These are phyloP conservation scores for Pseudophaeomoniella oleicola DNA, from an alignment of 2,329 filamentous ascomycete species.

Conservation along the genomic window DNA sequence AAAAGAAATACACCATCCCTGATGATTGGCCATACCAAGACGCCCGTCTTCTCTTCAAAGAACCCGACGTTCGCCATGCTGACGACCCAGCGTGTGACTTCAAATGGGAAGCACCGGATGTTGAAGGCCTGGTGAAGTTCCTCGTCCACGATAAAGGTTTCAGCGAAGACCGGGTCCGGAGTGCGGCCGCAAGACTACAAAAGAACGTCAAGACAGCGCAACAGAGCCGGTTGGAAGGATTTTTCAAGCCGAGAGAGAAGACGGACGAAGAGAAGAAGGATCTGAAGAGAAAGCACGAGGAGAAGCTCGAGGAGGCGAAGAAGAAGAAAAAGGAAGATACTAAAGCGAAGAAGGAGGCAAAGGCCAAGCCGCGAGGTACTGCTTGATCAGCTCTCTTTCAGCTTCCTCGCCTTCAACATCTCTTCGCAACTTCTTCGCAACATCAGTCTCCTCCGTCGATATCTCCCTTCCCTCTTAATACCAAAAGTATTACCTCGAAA, in stretches of 20 bases:
- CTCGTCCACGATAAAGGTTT: constrained; percentile 92
- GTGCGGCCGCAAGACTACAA: constrained; percentile 59
- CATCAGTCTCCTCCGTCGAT: too few species aligned
- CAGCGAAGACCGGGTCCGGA: constrained; percentile 82
- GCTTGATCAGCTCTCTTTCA: too few species aligned
- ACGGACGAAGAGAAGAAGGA: constrained; percentile 71
- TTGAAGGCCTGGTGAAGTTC: constrained; percentile 79
- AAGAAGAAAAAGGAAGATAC: constrained; percentile 91
- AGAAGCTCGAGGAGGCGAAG: constrained; percentile 81
- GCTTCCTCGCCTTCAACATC: too few species aligned
- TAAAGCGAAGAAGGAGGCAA: constrained; percentile 86
- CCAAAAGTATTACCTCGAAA: too few species aligned
- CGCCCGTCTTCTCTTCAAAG: constrained; percentile 78
- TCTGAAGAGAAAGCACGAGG: constrained; percentile 85
- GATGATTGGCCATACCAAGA: constrained; percentile 97
- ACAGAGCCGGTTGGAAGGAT: constrained; percentile 83
- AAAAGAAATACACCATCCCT: constrained; percentile 69
- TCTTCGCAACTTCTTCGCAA: too few species aligned
- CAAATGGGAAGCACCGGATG: constrained; percentile 91
- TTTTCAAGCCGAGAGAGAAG: constrained; percentile 88
- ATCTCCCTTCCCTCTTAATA: too few species aligned
- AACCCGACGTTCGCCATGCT: constrained; percentile 73
- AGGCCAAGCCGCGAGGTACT: constrained; percentile 56
- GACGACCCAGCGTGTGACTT: constrained; percentile 85
- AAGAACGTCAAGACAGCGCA: constrained; percentile 88